Conservation (phyloP, 176 grass and related monocot species). For the Hordeum marinum region DNA sequence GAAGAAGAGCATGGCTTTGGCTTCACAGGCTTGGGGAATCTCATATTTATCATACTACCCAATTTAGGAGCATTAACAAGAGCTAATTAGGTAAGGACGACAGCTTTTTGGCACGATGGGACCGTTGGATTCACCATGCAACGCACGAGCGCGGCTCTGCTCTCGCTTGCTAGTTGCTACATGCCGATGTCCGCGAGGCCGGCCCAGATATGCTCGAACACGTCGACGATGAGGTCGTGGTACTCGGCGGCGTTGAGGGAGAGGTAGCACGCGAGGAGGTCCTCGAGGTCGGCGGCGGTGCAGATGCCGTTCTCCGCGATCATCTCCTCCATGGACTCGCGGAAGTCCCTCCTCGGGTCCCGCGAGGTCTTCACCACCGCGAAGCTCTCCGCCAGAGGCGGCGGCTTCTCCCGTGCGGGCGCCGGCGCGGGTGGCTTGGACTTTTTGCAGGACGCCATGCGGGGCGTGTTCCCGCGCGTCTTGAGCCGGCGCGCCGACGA, state of each 20-base stretch:
- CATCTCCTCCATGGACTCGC: conserved; percentile 96
- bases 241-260: conserved; percentile 80
- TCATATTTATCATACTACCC: conserved; percentile 14
- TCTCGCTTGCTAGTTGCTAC: not conserved
- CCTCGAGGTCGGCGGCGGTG: conserved; percentile 71
- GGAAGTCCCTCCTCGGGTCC: conserved; percentile 78
- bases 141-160: not conserved
- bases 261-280: conserved; percentile 93
- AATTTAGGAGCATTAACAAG: conserved; percentile 32
- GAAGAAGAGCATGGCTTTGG: not conserved
- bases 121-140: conserved; percentile 24
- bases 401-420: not conserved
- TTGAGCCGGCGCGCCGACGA: conserved; percentile 36
- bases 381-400: conserved; percentile 51
- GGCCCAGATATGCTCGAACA: conserved; percentile 81
- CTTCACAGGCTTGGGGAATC: conserved; percentile 13
- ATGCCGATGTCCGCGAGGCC: conserved; percentile 45
- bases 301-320: conserved; percentile 71
- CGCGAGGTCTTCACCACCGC: conserved; percentile 72
- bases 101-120: conserved; percentile 11
- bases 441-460: conserved; percentile 32
- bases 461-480: conserved; percentile 56
- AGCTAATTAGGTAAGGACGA: conserved; percentile 5
- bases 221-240: conserved; percentile 87
- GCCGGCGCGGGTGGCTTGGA: not conserved